These are phyloP conservation scores for Tulasnella sp. DNA, from an alignment of 768 basidiomycete genomes.

Conservation along the genomic window DNA sequence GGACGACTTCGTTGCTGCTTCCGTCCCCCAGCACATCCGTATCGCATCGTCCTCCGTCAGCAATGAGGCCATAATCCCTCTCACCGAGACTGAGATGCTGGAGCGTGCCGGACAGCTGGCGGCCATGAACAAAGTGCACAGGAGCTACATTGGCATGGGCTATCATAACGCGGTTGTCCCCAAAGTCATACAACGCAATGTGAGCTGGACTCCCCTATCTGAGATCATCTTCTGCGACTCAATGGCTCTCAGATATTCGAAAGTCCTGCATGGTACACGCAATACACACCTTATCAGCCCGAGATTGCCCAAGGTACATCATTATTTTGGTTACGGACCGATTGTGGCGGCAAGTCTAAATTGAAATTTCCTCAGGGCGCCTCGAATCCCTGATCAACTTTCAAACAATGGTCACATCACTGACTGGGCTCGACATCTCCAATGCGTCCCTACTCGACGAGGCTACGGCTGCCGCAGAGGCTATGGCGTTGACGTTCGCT, in stretches of 20 bases:
- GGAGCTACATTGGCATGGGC: constrained; percentile 97
- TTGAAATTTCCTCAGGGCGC: constrained; percentile 46
- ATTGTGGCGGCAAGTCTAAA: not conserved
- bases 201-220: constrained; percentile 26
- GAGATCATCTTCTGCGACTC: not conserved
- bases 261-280: constrained; percentile 97
- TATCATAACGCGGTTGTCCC: constrained; percentile 92
- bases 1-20: constrained; percentile 75
- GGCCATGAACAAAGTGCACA: constrained; percentile 66
- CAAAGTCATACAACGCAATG: constrained; percentile 89
- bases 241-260: constrained; percentile 54
- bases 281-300: constrained; percentile 91
- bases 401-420: constrained; percentile 90
- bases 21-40: constrained; percentile 73
- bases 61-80: constrained; percentile 55
- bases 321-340: not conserved
- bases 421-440: constrained; percentile 90
- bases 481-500: constrained; percentile 88
- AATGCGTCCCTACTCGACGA: constrained; percentile 95
- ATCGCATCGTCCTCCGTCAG: constrained; percentile 49
- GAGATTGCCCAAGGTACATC: constrained; percentile 90
- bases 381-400: constrained; percentile 94
- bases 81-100: constrained; percentile 80
- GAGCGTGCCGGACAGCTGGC: constrained; percentile 65
- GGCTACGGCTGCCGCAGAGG: constrained; percentile 89